These are phyloP conservation scores for Penicillium taxi DNA, from an alignment of 495 filamentous ascomycete genomes.

Conservation along the genomic window DNA sequence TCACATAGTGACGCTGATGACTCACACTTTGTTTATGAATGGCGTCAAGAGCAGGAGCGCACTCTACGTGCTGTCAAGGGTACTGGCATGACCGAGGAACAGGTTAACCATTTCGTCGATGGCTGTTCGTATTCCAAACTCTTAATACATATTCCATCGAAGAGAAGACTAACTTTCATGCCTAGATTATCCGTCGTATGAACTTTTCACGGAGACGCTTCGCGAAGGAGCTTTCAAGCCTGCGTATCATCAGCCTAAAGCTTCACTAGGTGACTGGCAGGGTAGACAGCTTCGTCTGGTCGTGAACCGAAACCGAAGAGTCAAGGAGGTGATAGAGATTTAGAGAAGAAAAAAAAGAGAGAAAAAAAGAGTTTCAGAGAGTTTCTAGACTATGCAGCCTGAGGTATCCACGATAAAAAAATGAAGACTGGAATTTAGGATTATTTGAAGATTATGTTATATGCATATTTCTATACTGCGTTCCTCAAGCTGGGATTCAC, in stretches of 20 bases:
- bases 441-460: no score
- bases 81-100: constrained; percentile 68
- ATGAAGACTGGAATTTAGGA: no score
- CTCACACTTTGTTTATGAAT: constrained; percentile 71
- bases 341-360: no score
- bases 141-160: constrained; percentile 5
- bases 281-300: constrained; percentile 60
- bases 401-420: no score
- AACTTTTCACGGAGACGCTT: constrained; percentile 65
- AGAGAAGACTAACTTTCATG: neutral
- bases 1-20: constrained; percentile 63
- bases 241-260: constrained; percentile 7
- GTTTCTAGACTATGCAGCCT: no score
- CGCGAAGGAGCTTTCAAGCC: constrained; percentile 54
- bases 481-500: no score
- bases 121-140: constrained; percentile 44
- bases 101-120: constrained; percentile 59
- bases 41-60: constrained; percentile 77
- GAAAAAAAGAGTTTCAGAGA: no score
- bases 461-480: no score
- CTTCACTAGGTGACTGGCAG: constrained; percentile 32
- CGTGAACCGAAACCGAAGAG: constrained; percentile 58
- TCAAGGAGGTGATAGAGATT: constrained; percentile 49
- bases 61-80: constrained; percentile 56
- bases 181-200: constrained; percentile 56